Base-by-base conservation (phyloP, 768 basidiomycete genomes). In the Pleurotus platypus region DNA sequence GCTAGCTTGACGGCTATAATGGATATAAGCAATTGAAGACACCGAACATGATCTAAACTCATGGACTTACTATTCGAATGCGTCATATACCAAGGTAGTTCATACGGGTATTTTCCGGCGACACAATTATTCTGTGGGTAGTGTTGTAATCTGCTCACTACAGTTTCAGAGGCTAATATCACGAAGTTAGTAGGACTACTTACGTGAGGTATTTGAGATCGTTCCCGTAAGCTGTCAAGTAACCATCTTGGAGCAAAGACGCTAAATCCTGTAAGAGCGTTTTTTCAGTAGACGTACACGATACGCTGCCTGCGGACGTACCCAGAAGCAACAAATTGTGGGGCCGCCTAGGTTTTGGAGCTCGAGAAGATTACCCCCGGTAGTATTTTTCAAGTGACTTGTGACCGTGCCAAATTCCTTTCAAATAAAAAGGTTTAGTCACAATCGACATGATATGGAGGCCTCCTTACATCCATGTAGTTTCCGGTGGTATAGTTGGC, bases 281-380 rank as follows among this genome's bases (percentile, higher is more conserved):
- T 18, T 15, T 26, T 45, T 37, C n/a, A 30, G 43, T 45, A 38
- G 24, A 53, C 30, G 30, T 30, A 30, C 30, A 8, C 30, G 30
- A 43, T 16, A 37, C 40, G 13, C 42, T 43, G 42, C 42, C 8
- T 24, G 50, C 4, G 61, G 1, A 56, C 73, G 30, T 57, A 81
- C 80, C 81, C 81, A 83, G n/a, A 22, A 43, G 57, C 81, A 83
- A 59, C 80, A 82, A 11, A 81, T 68, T 15, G 78, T 78, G 4
- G 81, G 81, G 5, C 81, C 81, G 3, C 72, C 78, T 8, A 81
- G 68, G 46, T 75, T 74, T 56, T 71, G 67, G 15, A 70, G 64
- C 11, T 66, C 60, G 5, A 77, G 61, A 24, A 80, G 63, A 59
- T 78, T 68, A 2, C 77, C 78, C 7, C 65, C 70, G 3, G 74